Conservation (phyloP, 2,329 filamentous ascomycete species). For the Trichoderma sp. region DNA sequence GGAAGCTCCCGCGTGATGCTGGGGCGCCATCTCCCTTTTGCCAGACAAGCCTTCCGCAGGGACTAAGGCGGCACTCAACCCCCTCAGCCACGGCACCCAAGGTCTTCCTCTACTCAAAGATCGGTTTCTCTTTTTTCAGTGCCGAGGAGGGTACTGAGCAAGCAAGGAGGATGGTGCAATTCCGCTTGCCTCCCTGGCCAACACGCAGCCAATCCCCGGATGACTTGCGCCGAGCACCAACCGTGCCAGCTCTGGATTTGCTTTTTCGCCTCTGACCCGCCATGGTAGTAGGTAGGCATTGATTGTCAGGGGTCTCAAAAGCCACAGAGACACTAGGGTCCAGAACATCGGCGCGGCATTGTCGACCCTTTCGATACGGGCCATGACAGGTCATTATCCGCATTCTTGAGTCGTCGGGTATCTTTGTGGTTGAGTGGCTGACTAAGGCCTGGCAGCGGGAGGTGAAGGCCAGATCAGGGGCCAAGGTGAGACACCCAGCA, state of each 20-base stretch:
- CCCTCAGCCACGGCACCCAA: background rate
- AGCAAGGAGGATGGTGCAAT: constrained; percentile 17
- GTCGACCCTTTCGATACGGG: background rate
- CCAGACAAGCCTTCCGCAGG: background rate
- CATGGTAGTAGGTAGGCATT: no score
- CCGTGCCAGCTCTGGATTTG: background rate
- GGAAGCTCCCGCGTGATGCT: background rate
- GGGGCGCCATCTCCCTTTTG: background rate
- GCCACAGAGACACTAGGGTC: constrained; percentile 4
- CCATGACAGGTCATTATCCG: constrained; percentile 2
- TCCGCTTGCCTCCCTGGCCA: constrained; percentile 23
- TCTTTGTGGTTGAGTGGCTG: background rate
- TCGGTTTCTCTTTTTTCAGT: background rate
- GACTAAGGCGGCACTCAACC: background rate
- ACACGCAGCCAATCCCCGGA: constrained; percentile 14
- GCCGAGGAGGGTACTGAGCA: background rate
- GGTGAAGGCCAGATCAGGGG: background rate
- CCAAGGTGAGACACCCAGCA: background rate
- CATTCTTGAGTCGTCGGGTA: background rate
- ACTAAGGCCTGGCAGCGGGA: background rate
- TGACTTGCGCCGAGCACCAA: background rate
- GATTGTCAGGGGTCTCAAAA: constrained; percentile 1
- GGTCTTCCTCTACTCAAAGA: background rate
- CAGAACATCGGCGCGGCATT: background rate
- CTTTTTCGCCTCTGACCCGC: background rate